A percentile compares a stretch with the other conserved stretches of the same genome.
Conservation (phyloP, 2,329 filamentous ascomycete species). For the Lecanosticta acicola region DNA sequence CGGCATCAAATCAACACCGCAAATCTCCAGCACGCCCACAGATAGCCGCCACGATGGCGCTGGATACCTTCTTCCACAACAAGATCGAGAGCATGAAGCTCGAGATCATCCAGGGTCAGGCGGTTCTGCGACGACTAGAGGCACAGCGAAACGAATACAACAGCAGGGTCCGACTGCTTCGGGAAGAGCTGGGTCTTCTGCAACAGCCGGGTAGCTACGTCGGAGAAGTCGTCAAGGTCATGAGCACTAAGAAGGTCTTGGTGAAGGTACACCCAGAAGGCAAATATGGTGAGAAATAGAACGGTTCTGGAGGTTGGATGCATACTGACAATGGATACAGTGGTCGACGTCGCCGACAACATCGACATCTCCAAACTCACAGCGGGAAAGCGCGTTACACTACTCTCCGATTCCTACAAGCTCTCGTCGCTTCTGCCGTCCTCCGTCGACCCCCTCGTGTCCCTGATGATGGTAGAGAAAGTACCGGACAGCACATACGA, state of each 20-base stretch:
- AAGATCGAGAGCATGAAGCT: slow-evolving; percentile 99
- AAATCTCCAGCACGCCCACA: background rate
- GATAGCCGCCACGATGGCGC: slow-evolving; percentile 67
- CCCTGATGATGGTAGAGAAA: slow-evolving; percentile 99
- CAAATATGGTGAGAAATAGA: slow-evolving; percentile 79
- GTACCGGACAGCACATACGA: slow-evolving; percentile 99
- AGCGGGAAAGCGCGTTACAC: slow-evolving; percentile 91
- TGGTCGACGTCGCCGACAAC: slow-evolving; percentile 89
- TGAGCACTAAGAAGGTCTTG: slow-evolving; percentile 98
- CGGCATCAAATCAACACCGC: background rate
- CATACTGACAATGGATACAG: slow-evolving; percentile 43
- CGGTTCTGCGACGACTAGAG: slow-evolving; percentile 87
- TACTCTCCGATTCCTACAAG: slow-evolving; percentile 96
- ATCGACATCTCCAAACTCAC: slow-evolving; percentile 96
- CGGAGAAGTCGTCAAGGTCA: slow-evolving; percentile 99
- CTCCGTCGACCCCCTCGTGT: slow-evolving; percentile 95
- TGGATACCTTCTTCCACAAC: slow-evolving; percentile 99
- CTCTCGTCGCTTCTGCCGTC: slow-evolving; percentile 97
- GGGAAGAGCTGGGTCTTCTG: slow-evolving; percentile 90
- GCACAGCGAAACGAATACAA: slow-evolving; percentile 99
- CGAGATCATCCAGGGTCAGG: slow-evolving; percentile 98
- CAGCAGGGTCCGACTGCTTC: slow-evolving; percentile 86
- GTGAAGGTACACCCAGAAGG: slow-evolving; percentile 99
- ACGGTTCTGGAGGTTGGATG: background rate
- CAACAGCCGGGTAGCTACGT: slow-evolving; percentile 98